Percentiles rank a stretch among this genome's conserved stretches.
Conservation (phyloP, 2,329 filamentous ascomycete species). For the Paracorniculantispora psalliotae region DNA sequence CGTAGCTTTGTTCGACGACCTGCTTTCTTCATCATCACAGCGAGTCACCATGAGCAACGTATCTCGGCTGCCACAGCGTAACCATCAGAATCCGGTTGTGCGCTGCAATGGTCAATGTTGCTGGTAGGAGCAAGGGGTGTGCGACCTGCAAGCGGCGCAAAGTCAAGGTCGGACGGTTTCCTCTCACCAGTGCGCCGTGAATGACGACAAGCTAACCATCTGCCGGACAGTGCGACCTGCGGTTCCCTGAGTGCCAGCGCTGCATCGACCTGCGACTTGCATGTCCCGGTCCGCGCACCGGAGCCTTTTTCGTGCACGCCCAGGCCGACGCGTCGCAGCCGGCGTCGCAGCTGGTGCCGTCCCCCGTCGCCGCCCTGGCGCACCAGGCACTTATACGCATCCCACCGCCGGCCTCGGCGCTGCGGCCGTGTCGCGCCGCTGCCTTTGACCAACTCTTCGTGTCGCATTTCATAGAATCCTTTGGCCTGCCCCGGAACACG, state of each 20-base stretch:
- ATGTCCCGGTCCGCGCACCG: neutral
- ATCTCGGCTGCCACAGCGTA: neutral
- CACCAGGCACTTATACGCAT: neutral
- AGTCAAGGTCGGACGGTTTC: neutral
- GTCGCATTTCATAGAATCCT: slow-evolving; percentile 6
- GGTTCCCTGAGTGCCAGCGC: slow-evolving; percentile 2
- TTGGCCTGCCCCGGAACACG: neutral
- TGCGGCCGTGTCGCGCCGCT: neutral
- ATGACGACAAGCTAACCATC: neutral
- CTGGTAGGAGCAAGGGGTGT: slow-evolving; percentile 8
- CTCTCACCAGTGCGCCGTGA: neutral
- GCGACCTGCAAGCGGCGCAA: slow-evolving; percentile 1
- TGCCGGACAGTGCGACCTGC: slow-evolving; percentile 6
- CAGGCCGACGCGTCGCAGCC: neutral
- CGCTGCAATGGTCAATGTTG: slow-evolving; percentile 33
- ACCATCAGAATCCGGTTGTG: neutral
- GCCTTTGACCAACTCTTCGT: slow-evolving; percentile 10
- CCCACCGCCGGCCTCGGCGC: neutral
- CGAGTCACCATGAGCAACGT: neutral
- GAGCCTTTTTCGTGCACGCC: slow-evolving; percentile 10
- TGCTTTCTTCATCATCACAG: neutral
- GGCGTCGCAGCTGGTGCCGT: neutral
- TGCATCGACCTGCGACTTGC: neutral
- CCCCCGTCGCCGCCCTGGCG: neutral
- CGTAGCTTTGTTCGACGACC: neutral